Evolutionary conservation across 768 basidiomycete genomes (phyloP).

Genomic region (Podaxis sp.): DNA sequence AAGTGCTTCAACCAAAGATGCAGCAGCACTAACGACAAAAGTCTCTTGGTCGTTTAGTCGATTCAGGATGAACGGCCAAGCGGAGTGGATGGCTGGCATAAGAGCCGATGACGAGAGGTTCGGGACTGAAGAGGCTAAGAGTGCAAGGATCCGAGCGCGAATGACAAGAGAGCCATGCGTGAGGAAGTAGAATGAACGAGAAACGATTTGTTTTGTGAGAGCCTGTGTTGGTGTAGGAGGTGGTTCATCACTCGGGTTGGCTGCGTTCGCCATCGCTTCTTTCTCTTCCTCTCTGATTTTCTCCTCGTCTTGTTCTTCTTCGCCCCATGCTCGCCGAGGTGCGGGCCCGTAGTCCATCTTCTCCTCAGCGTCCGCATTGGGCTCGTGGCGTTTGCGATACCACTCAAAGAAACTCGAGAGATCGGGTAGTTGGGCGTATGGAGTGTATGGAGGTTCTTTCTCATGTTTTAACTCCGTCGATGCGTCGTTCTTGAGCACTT

Average conservation of each 20-base stretch:
- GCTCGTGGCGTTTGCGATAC: conserved; percentile 51
- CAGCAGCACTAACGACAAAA: conserved; percentile 80
- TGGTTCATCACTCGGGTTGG: conserved; percentile 43
- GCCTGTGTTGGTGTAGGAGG: conserved; percentile 69
- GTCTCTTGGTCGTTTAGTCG: conserved; percentile 71
- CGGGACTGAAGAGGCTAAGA: conserved; percentile 73
- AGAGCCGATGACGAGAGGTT: conserved; percentile 73
- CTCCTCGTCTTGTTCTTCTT: conserved; percentile 28
- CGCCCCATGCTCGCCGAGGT: conserved; percentile 60
- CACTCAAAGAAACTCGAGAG: conserved; percentile 63
- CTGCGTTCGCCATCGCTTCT: conserved; percentile 26
- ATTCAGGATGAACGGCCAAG: conserved; percentile 95
- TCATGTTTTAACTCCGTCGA: conserved; percentile 36
- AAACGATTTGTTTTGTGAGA: conserved; percentile 82
- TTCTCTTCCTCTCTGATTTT: conserved; percentile 17
- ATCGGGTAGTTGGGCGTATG: conserved; percentile 28
- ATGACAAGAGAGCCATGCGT: conserved; percentile 88
- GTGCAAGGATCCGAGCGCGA: conserved; percentile 75
- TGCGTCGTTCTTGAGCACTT: conserved; percentile 54
- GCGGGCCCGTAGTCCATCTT: conserved; percentile 56
- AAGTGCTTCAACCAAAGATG: conserved; percentile 70
- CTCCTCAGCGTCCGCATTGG: conserved; percentile 34
- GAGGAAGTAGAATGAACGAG: conserved; percentile 85
- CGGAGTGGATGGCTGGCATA: conserved; percentile 80
- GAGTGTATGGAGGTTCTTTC: conserved; percentile 20